phyloP scores from a whole-genome alignment of 164 flowering plant genomes.

The Echeveria elegans region DNA sequence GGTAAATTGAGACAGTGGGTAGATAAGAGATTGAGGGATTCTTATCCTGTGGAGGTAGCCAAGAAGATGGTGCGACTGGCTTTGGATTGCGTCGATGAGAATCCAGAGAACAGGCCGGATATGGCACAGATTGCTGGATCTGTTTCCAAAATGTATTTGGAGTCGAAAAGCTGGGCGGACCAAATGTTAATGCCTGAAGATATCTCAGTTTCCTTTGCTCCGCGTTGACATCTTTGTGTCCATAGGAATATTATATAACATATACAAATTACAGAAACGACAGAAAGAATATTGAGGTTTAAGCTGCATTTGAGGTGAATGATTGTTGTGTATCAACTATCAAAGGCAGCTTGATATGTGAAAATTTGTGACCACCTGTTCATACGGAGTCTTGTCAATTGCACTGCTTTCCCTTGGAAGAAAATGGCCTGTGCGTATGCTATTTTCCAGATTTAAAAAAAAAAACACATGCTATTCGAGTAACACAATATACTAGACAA shows the following conservation, averaged over 20 bases:
- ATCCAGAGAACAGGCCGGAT: conserved; percentile 53
- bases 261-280: neutral
- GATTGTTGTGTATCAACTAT: too few relatives aligned
- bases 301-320: neutral
- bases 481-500: conserved; percentile 88
- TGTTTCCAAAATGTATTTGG: conserved; percentile 54
- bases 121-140: conserved; percentile 47
- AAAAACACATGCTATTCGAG: too few relatives aligned
- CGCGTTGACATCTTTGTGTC: conserved; percentile 25
- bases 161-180: conserved; percentile 49
- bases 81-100: conserved; percentile 57
- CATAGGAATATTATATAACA: neutral
- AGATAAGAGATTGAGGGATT: conserved; percentile 64
- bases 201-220: conserved; percentile 43
- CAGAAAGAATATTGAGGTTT: too few relatives aligned
- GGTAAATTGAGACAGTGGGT: conserved; percentile 57
- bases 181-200: conserved; percentile 29
- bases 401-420: conserved; percentile 77
- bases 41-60: conserved; percentile 69
- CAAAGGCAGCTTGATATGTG: too few relatives aligned
- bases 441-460: too few relatives aligned
- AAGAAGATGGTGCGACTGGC: conserved; percentile 46
- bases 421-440: conserved; percentile 72
- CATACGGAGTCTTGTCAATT: conserved; percentile 27
- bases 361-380: neutral